Base-by-base conservation (phyloP, 257 asterid species). In the Cinchona pubescens region DNA sequence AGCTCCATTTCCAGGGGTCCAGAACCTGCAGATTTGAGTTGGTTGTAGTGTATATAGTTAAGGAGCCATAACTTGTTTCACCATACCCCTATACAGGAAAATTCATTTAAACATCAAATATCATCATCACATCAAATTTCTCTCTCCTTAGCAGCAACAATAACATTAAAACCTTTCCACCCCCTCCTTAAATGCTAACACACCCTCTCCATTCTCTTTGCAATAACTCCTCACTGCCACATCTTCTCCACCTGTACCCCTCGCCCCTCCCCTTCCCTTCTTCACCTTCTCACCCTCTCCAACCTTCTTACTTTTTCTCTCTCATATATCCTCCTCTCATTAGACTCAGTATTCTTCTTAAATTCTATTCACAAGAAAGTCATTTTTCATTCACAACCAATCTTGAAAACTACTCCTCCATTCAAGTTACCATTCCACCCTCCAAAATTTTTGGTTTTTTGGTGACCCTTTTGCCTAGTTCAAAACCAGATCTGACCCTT, bases 361-460 rank as follows among this genome's bases (percentile, higher is more conserved):
- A 91, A 94, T 94, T 91, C 94, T 75, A 78, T 77, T 89, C 97
- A 89, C 96, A 86, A 85, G 92, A 90, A 79, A 85, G 38, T 82
- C 83, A 73, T 67, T 66, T 45, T 73, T 45, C 27, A 43, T 61
- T 37, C 53, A 40, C 43, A 23, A 43, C 75, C 51, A 62, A 27
- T 78, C 37, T 79, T 48, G 67, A 82, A 74, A 78, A 74, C 70
- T 60, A 66, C 75, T 65, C 51, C 58, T 60, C 25, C 61, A 40
- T 0, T 40, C 45, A 7, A 40, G 5, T 40, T 7, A 40, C 10
- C 65, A 59, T 37, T 48, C 32, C 62, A 80, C 8, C 74, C 43
- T 43, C 61, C 43, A 38, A 77, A 78, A 37, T 25, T 19, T 25
- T 19, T 66, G 30, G 71, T 62, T 68, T 77, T 43, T 40, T 16